These are phyloP conservation scores for Colletotrichum cuscutae DNA, from an alignment of 2,329 filamentous ascomycete species.

Conservation along the genomic window DNA sequence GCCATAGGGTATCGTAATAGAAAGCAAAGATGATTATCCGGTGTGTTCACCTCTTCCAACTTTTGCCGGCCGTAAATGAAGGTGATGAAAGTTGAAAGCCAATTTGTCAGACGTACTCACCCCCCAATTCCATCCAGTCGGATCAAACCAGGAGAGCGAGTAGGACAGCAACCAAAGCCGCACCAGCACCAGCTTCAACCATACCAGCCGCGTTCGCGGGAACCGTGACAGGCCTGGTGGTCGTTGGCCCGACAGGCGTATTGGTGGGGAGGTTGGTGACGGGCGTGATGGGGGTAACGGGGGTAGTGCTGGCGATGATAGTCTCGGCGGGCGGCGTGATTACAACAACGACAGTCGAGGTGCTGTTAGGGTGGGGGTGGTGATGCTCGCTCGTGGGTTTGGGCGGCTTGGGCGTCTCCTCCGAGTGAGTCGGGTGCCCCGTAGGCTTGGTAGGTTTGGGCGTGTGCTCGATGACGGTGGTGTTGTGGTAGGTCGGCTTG, in stretches of 20 bases:
- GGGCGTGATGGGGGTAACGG: background rate
- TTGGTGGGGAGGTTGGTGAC: conserved; percentile 4
- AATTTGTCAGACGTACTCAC: background rate
- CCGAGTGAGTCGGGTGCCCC: background rate
- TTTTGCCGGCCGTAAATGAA: conserved; percentile 31
- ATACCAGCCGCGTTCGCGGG: conserved; percentile 51
- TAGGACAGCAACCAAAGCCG: conserved; percentile 50
- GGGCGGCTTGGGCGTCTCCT: conserved; percentile 15
- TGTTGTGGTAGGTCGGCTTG: conserved; percentile 33
- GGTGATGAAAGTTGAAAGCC: conserved; percentile 19
- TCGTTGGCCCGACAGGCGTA: conserved; percentile 15
- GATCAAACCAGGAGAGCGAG: conserved; percentile 43
- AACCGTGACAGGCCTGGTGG: conserved; percentile 35
- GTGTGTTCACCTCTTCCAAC: background rate
- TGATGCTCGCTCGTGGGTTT: background rate
- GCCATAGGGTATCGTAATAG: conserved; percentile 23
- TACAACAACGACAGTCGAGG: conserved; percentile 24
- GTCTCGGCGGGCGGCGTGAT: conserved; percentile 16
- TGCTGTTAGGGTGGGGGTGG: conserved; percentile 19
- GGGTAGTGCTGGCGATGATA: conserved; percentile 9
- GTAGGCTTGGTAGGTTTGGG: conserved; percentile 21
- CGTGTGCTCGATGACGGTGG: conserved; percentile 25
- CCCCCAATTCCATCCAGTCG: background rate
- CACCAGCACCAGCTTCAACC: conserved; percentile 46
- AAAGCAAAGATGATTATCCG: background rate